Evolutionary conservation across 2,329 filamentous ascomycete species (phyloP).

Genomic region (Paecilomyces fulvus): DNA sequence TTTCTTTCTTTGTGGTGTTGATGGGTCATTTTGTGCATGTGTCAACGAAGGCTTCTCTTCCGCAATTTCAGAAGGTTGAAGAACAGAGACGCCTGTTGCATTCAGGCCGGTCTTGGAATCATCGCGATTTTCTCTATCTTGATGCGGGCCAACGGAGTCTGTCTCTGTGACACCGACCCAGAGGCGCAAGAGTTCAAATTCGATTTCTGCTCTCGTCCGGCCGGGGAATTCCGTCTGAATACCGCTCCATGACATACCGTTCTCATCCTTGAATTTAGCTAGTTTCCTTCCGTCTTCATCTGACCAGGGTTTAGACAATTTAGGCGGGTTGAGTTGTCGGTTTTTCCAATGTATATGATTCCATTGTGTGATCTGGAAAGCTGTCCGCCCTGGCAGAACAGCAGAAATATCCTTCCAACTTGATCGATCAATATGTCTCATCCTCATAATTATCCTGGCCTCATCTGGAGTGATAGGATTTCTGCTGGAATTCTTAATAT

Average conservation of each 20-base stretch:
- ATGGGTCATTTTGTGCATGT: not conserved
- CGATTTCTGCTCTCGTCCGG: slow-evolving; percentile 21
- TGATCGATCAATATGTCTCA: slow-evolving; percentile 19
- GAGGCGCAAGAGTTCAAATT: slow-evolving; percentile 24
- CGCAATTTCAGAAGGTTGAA: not conserved
- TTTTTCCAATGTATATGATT: slow-evolving; percentile 21
- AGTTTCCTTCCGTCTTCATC: slow-evolving; percentile 18
- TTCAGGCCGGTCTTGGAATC: not conserved
- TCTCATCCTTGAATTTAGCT: slow-evolving; percentile 15
- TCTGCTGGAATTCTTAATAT: slow-evolving; percentile 9
- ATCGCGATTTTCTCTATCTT: not conserved
- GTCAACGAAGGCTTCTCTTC: not conserved
- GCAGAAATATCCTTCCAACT: slow-evolving; percentile 22
- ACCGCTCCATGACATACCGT: slow-evolving; percentile 22
- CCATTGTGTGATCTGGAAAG: slow-evolving; percentile 17
- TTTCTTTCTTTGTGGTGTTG: not conserved
- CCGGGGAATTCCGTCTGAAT: slow-evolving; percentile 20
- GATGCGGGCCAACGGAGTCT: slow-evolving; percentile 3
- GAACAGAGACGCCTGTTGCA: not conserved
- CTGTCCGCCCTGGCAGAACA: slow-evolving; percentile 17
- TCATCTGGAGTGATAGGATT: slow-evolving; percentile 22
- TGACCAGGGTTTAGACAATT: slow-evolving; percentile 21
- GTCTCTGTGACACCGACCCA: slow-evolving; percentile 18
- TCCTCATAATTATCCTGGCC: slow-evolving; percentile 19
- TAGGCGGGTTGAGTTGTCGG: slow-evolving; percentile 16